Evolutionary conservation across 352 stramenopile species (phyloP), one percentile per base, ranked within the genome.

Genomic region (Peronospora farinosa): DNA sequence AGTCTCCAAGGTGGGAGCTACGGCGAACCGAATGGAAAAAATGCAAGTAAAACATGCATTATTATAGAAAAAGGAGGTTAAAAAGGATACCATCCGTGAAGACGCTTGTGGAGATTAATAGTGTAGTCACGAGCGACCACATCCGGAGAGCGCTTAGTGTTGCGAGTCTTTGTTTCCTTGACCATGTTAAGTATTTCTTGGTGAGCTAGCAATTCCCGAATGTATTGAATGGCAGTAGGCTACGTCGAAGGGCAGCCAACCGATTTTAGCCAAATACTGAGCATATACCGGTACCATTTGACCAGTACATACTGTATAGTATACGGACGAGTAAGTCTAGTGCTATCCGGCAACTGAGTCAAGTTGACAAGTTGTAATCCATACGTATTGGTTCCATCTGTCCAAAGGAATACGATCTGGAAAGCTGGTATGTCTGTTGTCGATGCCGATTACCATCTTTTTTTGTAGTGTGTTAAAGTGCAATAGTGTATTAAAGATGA

Each of bases 41-140:
- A 9, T 8, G 17, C 5, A 23, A 19, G 51, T 41, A 41, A 0
- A 31, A 52, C 11, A 53, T 44, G 15, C 31, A 49, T 10, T 28
- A 21, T 54, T 37, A 67, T 67, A 50, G 41, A 67, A 37, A 68
- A 53, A 46, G 36, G 57, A 69, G 60, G 63, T 68, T 69, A 73
- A 80, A 87, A 88, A 87, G 74, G 73, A 87, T 91, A 91, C 78
- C 72, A 76, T 82, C 77, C 72, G 72, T 98, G 92, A 53, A 97
- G 84, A 67, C 90, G 73, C 88, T 99, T 99, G 80, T 97, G 92
- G 54, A 99, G 87, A 77, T 98, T 96, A 80, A 99, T 98, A 47
- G 96, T 99, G 86, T 97, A 98, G 78, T 98, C 96, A 68, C 95
- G 91, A 54, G 88, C 96, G 48, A 98, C 83, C 47, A 98, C 88